Conservation (phyloP, 805 yeast genomes). For the Wickerhamiella nectarea region DNA sequence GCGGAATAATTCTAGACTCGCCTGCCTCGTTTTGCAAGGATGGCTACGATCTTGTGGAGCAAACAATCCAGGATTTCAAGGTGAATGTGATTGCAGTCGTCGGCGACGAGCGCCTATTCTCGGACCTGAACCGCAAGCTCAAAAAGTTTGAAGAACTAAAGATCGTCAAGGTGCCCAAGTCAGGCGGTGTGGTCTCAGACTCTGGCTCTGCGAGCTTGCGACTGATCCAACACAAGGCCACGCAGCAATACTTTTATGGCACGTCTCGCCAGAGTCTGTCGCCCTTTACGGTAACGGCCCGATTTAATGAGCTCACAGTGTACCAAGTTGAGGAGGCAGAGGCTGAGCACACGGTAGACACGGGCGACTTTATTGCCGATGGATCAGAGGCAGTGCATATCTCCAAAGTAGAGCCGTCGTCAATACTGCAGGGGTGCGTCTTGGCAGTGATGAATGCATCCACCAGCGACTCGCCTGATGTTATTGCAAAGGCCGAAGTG, state of each 20-base stretch:
- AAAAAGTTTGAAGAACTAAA: conserved; percentile 20
- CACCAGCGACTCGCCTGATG: conserved; percentile 35
- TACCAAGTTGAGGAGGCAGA: conserved; percentile 40
- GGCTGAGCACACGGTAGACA: conserved; percentile 3
- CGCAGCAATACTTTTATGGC: conserved; percentile 86
- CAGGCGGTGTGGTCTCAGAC: conserved; percentile 65
- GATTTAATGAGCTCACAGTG: conserved; percentile 44
- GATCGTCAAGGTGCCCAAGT: conserved; percentile 49
- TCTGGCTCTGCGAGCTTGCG: conserved; percentile 52
- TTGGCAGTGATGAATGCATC: conserved; percentile 48
- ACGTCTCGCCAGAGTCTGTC: conserved; percentile 45
- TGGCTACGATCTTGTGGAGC: conserved; percentile 35
- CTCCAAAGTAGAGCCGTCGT: conserved; percentile 26
- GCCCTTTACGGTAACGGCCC: conserved; percentile 75
- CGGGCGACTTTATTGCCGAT: conserved; percentile 10
- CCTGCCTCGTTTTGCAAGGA: conserved; percentile 45
- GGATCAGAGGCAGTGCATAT: conserved; percentile 25
- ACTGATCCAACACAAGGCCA: conserved; percentile 57
- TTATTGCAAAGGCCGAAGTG: conserved; percentile 41
- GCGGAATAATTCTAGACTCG: conserved; percentile 64
- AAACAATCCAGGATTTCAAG: conserved; percentile 44
- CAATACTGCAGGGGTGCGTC: conserved; percentile 55
- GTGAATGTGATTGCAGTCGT: conserved; percentile 50
- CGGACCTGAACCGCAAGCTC: conserved; percentile 42
- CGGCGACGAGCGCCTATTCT: conserved; percentile 53